phyloP scores from a whole-genome alignment of 2,329 filamentous ascomycete genomes.

The Trichoderma aggressivum region DNA sequence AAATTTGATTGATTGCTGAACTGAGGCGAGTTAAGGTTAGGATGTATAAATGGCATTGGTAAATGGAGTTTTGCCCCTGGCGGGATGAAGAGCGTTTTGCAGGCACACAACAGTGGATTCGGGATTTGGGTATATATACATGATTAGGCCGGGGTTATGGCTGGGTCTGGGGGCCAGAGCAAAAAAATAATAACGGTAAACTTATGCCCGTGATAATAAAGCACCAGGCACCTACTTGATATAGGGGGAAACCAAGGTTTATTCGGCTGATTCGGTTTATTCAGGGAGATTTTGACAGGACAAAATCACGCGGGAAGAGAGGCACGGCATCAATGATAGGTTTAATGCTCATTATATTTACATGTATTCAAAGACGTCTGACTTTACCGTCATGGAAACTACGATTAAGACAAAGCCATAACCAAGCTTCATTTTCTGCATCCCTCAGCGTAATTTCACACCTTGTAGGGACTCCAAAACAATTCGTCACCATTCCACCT shows the following conservation, averaged over 20 bases:
- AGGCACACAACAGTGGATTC: background rate
- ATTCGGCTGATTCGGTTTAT: background rate
- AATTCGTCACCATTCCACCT: constrained; percentile 27
- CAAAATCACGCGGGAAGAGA: background rate
- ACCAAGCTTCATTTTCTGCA: background rate
- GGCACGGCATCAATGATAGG: background rate
- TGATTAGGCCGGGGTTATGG: background rate
- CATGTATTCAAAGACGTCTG: background rate
- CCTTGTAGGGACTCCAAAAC: constrained; percentile 29
- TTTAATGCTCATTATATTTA: background rate
- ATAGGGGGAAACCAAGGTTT: background rate
- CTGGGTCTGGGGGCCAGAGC: background rate
- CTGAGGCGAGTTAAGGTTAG: background rate
- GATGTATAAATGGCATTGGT: constrained; percentile 7
- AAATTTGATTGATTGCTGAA: constrained; percentile 33
- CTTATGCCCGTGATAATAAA: background rate
- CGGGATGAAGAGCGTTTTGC: background rate
- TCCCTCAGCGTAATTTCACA: background rate
- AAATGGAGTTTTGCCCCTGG: background rate
- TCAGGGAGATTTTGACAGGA: background rate
- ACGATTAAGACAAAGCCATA: background rate
- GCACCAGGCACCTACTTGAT: background rate
- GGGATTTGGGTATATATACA: constrained; percentile 1
- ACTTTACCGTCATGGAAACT: background rate
- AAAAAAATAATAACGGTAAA: background rate